Base-by-base conservation (phyloP, 805 yeast species). In the Danielia reshetovae region DNA sequence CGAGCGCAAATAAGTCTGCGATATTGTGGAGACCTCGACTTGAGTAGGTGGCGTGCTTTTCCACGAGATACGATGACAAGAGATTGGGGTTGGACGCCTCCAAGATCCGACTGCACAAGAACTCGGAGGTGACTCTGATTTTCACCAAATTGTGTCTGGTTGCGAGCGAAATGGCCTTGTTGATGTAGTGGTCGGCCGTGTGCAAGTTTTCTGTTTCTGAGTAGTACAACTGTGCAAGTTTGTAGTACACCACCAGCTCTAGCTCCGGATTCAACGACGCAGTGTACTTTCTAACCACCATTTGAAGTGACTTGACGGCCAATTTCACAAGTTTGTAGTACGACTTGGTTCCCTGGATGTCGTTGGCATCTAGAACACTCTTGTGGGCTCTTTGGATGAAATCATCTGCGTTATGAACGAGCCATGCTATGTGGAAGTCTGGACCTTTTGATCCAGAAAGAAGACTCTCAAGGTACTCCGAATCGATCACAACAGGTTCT, bases 131-230 rank as follows among this genome's bases (percentile, higher is more conserved):
- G 21, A 68, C 52, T 27, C 51, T 51, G 16, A 54, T 25, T 5
- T 40, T 28, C 3, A 41, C 18, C 1, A 43, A 22, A 12, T 57
- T 43, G 39, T 57, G 57, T 34, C 66, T 48, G 4, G 45, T 40
- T 5, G 67, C 48, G 3, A 65, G 37, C 0, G 53, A 30, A 2
- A 61, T 48, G 2, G 69, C 60, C 33, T 45, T 46, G 51, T 39
- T 62, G 19, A 45, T 59, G 54, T 52, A 63, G 8, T 59, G 62
- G 11, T 68, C 68, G 0, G 79, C 79, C 24, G 54, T 42, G 18
- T 61, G 61, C 12, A 54, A 42, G 40, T 65, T 62, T 3, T 52
- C 52, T 0, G 78, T 74, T 36, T 75, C 79, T 17, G 40, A 40
- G 30, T 61, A 58, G 33, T 65, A 58, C 3, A 71, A 30, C 9